Conservation (phyloP, 2,329 filamentous ascomycete genomes). For the Exophiala spinifera region DNA sequence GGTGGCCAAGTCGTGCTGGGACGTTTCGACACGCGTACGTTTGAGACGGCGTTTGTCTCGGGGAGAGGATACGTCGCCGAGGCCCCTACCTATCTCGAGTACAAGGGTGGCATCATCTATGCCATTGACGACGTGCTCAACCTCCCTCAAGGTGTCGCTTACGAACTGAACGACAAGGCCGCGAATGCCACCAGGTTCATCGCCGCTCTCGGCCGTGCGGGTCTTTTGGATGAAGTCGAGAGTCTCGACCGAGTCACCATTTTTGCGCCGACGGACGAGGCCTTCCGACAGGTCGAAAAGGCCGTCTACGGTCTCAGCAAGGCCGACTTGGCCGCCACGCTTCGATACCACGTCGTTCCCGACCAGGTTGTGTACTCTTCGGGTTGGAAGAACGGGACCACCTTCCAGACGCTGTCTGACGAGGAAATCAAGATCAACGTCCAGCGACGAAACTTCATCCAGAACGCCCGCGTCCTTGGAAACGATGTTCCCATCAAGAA, state of each 20-base stretch:
- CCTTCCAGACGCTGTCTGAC: conserved; percentile 43
- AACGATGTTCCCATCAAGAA: conserved; percentile 7
- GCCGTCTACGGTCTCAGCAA: conserved; percentile 47
- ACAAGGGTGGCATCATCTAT: conserved; percentile 50
- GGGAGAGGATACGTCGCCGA: conserved; percentile 50
- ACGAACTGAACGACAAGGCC: conserved; percentile 36
- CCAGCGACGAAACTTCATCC: conserved; percentile 44
- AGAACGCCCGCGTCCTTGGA: conserved; percentile 50
- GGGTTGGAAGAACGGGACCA: conserved; percentile 41
- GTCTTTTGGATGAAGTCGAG: conserved; percentile 24
- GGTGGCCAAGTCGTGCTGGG: conserved; percentile 57
- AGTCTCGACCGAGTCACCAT: conserved; percentile 54
- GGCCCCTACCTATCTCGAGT: conserved; percentile 43
- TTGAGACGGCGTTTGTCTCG: conserved; percentile 46
- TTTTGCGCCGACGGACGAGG: conserved; percentile 61
- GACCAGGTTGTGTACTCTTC: conserved; percentile 53
- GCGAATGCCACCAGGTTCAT: conserved; percentile 48
- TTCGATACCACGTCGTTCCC: conserved; percentile 64
- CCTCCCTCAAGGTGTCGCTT: conserved; percentile 44
- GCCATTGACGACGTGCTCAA: conserved; percentile 50
- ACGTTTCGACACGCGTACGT: conserved; percentile 38
- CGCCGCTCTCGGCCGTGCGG: conserved; percentile 45
- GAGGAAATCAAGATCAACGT: conserved; percentile 50
- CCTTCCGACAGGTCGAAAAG: conserved; percentile 57
- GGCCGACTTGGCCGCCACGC: conserved; percentile 50